phyloP scores from a whole-genome alignment of 768 basidiomycete species.

The Russula brevipes region DNA sequence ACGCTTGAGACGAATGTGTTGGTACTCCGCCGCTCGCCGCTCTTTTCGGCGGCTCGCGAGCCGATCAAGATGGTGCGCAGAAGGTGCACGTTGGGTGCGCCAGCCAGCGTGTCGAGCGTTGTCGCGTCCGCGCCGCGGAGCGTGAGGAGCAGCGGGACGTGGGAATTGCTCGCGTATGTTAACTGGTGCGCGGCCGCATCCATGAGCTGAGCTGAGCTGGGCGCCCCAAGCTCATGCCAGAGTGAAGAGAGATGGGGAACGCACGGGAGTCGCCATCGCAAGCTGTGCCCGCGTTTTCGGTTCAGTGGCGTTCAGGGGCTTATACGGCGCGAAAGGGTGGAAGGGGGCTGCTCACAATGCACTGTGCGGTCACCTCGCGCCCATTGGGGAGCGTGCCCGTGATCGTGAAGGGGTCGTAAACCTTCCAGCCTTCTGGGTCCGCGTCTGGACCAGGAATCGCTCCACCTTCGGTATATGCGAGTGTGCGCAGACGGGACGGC shows the following conservation, averaged over 20 bases:
- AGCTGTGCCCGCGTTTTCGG: constrained; percentile 35
- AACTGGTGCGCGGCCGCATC: constrained; percentile 34
- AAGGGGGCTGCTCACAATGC: constrained; percentile 30
- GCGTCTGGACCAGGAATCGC: constrained; percentile 37
- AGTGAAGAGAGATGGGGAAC: not conserved
- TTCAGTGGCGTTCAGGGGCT: not conserved
- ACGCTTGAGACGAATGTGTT: constrained; percentile 42
- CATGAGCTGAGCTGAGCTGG: not conserved
- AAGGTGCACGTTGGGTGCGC: constrained; percentile 40
- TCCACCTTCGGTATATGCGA: constrained; percentile 35
- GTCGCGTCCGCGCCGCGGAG: constrained; percentile 42
- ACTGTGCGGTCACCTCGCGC: constrained; percentile 30
- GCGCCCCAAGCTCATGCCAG: no score
- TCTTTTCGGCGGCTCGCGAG: not conserved
- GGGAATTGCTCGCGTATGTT: constrained; percentile 46
- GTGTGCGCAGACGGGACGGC: constrained; percentile 36
- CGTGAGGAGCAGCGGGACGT: constrained; percentile 47
- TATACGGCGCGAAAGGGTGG: not conserved
- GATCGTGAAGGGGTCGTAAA: constrained; percentile 32
- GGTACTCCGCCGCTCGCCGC: constrained; percentile 37
- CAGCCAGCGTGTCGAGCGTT: constrained; percentile 46
- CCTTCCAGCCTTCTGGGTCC: constrained; percentile 40
- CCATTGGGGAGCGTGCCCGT: constrained; percentile 36
- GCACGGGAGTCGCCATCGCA: constrained; percentile 47
- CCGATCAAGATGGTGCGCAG: constrained; percentile 47